Percentiles rank a stretch among this genome's conserved stretches.
phyloP scores from a whole-genome alignment of 2,329 filamentous ascomycete species.

The Thielaviopsis ethacetica region DNA sequence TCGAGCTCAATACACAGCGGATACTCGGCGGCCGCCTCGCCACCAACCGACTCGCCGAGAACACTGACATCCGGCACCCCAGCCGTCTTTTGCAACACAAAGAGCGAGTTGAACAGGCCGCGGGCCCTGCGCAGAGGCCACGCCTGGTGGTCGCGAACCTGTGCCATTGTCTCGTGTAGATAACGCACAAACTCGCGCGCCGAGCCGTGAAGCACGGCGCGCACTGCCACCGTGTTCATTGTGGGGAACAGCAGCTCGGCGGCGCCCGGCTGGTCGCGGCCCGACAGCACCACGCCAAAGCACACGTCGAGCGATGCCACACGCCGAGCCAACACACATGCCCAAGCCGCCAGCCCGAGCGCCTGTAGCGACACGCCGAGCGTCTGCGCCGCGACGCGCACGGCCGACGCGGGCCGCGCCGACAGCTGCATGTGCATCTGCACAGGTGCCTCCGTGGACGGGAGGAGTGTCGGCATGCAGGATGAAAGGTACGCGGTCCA shows the following conservation, averaged over 20 bases:
- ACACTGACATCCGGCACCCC: background rate
- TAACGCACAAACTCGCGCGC: constrained; percentile 49
- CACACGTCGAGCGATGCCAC: constrained; percentile 53
- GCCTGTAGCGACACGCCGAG: constrained; percentile 7
- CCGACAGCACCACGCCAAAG: constrained; percentile 72
- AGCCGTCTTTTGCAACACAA: constrained; percentile 27
- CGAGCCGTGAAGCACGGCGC: constrained; percentile 56
- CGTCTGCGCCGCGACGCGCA: constrained; percentile 17
- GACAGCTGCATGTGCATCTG: constrained; percentile 14
- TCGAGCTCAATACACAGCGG: constrained; percentile 73
- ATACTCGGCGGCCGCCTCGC: constrained; percentile 52
- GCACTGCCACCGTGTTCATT: constrained; percentile 76
- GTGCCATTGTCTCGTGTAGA: constrained; percentile 52
- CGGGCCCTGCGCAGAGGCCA: constrained; percentile 61
- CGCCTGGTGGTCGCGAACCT: constrained; percentile 55
- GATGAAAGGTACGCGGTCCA: constrained; percentile 52
- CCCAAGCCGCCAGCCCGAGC: constrained; percentile 42
- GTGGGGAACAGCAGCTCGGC: constrained; percentile 64
- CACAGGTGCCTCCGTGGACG: background rate
- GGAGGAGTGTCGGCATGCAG: background rate
- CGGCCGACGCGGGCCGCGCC: constrained; percentile 21
- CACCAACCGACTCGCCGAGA: background rate
- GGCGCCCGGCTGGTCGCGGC: constrained; percentile 57
- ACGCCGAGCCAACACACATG: constrained; percentile 48
- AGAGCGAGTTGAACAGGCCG: constrained; percentile 38